Base-by-base conservation (phyloP, 495 filamentous ascomycete genomes). In the Niebla homalea region DNA sequence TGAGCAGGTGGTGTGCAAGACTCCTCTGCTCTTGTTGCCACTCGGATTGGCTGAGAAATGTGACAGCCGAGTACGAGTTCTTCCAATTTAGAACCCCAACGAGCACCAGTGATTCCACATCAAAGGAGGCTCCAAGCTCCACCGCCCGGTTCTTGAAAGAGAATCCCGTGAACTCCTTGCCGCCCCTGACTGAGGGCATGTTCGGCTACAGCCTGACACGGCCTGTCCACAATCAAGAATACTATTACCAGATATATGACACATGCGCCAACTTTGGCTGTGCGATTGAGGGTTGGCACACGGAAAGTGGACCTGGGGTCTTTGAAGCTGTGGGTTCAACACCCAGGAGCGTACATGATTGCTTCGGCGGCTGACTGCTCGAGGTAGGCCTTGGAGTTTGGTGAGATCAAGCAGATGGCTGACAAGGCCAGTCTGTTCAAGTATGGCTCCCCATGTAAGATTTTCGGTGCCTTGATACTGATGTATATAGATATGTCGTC, bases 201-300 rank as follows among this genome's bases (percentile, higher is more conserved):
- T 96, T 96, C 57, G 92, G 89, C 25, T 98, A 98, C 70, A 92
- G 85, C 55, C 68, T 98, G 58, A 94, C 88, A n/a, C 74, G 89
- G 12, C 86, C 92, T 0, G 76, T 88, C 19, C 87, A 94, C 57
- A 96, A 98, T 56, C 81, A 92, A 64, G 88, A 89, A 18, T 98
- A 92, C 61, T 98, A 86, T 58, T 95, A 98, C 58, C 83, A 82
- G 22, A 79, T 96, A 22, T 96, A 85, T 62, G 78, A 94, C 52
- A 75, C 83, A 0, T 94, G 90, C 65, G 74, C 77, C 51, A 70
- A 79, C 32, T 96, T 98, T 66, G 71, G 77, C 32, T 90, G 88
- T 62, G 74, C 79, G 54, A 81, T 97, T 19, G 92, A 98, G 62
- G 87, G 92, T 11, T 98, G 92, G 92, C 92, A 98, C 65, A 96